Conservation (phyloP, 2,329 filamentous ascomycete species). For the Curvularia sp. region DNA sequence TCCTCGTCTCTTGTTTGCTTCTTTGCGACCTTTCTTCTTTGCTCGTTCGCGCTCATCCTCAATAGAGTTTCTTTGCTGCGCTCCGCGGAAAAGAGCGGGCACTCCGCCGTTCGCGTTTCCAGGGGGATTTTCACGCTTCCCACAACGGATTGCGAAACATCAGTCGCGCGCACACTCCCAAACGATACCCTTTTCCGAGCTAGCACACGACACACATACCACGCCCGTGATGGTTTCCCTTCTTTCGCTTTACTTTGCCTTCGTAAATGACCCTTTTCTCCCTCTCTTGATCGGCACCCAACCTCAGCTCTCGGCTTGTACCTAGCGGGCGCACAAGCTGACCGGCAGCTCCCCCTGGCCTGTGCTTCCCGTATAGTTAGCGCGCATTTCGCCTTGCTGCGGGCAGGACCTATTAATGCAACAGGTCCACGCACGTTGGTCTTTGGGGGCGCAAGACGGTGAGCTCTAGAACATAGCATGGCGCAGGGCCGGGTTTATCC, state of each 20-base stretch:
- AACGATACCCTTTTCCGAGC: constrained; percentile 9
- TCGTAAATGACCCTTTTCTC: neutral
- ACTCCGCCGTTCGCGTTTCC: neutral
- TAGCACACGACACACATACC: constrained; percentile 8
- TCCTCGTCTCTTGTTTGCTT: neutral
- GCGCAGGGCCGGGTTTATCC: neutral
- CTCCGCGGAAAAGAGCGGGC: neutral
- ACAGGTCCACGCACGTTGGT: neutral
- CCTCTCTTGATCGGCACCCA: no score
- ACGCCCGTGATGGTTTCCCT: neutral
- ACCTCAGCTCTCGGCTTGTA: neutral
- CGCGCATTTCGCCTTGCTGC: neutral
- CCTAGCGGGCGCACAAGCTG: neutral
- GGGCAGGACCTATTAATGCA: neutral
- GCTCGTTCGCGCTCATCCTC: neutral
- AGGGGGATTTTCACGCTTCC: constrained; percentile 9
- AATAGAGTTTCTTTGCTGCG: neutral
- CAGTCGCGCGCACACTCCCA: constrained; percentile 11
- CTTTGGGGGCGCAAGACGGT: no score
- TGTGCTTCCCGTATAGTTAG: neutral
- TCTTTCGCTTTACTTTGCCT: neutral
- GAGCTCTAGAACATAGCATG: neutral
- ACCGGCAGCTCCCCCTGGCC: neutral
- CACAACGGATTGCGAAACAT: constrained; percentile 19
- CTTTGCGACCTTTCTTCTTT: neutral